A percentile compares a stretch with the other conserved stretches of the same genome.
These are phyloP conservation scores for Epichloe amarillans DNA, from an alignment of 2,329 filamentous ascomycete genomes.

Conservation along the genomic window DNA sequence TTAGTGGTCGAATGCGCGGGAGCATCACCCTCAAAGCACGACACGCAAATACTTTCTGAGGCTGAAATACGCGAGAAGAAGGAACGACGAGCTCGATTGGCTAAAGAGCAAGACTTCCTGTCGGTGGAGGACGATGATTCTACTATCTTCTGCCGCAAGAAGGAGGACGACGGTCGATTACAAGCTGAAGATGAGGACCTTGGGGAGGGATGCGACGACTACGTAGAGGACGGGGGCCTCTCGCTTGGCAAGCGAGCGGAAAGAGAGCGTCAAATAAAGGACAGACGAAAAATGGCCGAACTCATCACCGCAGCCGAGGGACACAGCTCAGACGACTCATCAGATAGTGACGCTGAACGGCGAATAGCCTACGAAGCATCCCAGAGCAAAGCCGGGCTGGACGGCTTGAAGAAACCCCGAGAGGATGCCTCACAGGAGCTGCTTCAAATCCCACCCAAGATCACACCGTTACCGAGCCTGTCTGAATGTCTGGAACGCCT, in stretches of 20 bases:
- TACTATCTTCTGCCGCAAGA: slow-evolving; percentile 28
- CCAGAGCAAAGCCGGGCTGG: slow-evolving; percentile 79
- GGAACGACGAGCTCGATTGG: slow-evolving; percentile 69
- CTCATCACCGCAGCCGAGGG: slow-evolving; percentile 72
- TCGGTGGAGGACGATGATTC: slow-evolving; percentile 49
- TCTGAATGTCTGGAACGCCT: slow-evolving; percentile 52
- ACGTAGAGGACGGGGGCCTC: slow-evolving; percentile 74
- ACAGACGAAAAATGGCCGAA: slow-evolving; percentile 67
- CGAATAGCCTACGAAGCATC: slow-evolving; percentile 76
- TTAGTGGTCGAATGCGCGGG: slow-evolving; percentile 44
- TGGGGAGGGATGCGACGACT: slow-evolving; percentile 86
- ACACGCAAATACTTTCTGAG: slow-evolving; percentile 57
- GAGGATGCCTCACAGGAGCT: slow-evolving; percentile 22
- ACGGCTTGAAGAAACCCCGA: slow-evolving; percentile 43
- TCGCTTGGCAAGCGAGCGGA: slow-evolving; percentile 69
- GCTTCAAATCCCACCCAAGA: slow-evolving; percentile 53
- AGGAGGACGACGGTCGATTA: slow-evolving; percentile 60
- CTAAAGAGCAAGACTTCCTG: slow-evolving; percentile 54
- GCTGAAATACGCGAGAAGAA: slow-evolving; percentile 86
- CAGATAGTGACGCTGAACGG: slow-evolving; percentile 58
- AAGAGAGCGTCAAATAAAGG: slow-evolving; percentile 50
- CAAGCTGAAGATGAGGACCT: slow-evolving; percentile 82
- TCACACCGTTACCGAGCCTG: slow-evolving; percentile 66
- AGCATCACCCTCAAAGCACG: slow-evolving; percentile 16
- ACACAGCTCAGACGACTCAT: slow-evolving; percentile 45